phyloP scores from a whole-genome alignment of 257 asterid genomes.

The Solanum lycopersicoides region DNA sequence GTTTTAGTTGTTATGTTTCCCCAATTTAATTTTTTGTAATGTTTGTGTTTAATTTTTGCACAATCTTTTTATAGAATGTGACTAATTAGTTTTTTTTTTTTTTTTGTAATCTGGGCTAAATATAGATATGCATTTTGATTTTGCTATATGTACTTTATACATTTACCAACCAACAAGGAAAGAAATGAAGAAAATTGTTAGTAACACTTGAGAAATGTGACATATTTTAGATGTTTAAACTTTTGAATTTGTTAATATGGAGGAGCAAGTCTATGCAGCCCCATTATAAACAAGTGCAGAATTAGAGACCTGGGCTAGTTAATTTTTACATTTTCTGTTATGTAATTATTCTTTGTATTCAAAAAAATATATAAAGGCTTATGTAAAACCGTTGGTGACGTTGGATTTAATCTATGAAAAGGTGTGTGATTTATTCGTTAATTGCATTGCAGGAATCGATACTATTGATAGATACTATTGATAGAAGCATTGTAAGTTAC shows the following conservation, averaged over 20 bases:
- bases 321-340: neutral
- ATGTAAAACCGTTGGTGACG: neutral
- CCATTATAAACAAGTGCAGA: neutral
- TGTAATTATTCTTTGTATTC: neutral
- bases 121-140: neutral
- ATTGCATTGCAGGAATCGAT: neutral
- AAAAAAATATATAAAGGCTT: neutral
- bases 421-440: no score
- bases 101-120: neutral
- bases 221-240: neutral
- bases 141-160: neutral
- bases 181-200: neutral
- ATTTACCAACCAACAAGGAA: neutral
- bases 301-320: neutral
- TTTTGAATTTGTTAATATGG: neutral
- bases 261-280: neutral
- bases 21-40: neutral
- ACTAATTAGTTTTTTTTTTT: neutral
- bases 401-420: neutral
- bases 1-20: neutral
- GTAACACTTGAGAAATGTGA: neutral
- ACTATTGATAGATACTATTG: neutral
- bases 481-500: neutral
- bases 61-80: neutral
- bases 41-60: neutral